Base-by-base conservation (phyloP, 2,329 filamentous ascomycete species). In the Ceratocystis eucalypticola region DNA sequence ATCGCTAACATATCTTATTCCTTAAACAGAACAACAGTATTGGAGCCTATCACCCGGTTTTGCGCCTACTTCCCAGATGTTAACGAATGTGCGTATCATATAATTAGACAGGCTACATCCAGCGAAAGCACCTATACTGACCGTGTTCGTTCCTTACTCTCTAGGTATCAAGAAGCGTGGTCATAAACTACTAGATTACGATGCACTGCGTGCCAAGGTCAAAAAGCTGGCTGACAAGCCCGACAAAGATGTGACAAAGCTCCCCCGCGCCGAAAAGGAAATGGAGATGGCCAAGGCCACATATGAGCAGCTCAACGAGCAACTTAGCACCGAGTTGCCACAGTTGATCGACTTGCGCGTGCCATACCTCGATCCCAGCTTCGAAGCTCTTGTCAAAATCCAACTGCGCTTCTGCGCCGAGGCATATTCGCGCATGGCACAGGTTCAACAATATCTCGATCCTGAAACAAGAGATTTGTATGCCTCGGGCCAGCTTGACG, bases 51-150 rank as follows among this genome's bases (percentile, higher is more conserved):
- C 75, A 88, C 88, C 70, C 85, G 92, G 70, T 99, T 97, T 80
- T 97, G 93, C 79, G 90, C 91, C 71, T 99, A 99, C 79, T 99
- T 99, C 76, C 93, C 94, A 44, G 94, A 99, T 75, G 92, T 99
- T 74, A 99, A 99, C 77, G 91, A 96, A 79, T 96, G 93, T 87
- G 78, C 66, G 84, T 74, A 12, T 6, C 22, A 33, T 15, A 8
- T 33, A 33, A 41, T 12, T n/a, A 53, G 15, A 10, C 48, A 6
- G 2, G 25, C 20, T 12, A 15, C 8, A 53, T 22, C 48, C 20
- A 53, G 12, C 20, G 20, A 53, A 15, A 53, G 10, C 33, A 1
- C 8, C 25, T 41, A 22, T 15, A 12, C 46, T 25, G 2, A n/a
- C 15, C 5, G 25, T 17, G 30, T 17, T 30, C 55, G 22, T 55